Evolutionary conservation across 345 rosid species (phyloP), one percentile per base, ranked within the genome.

Genomic region (Salix purpurea): DNA sequence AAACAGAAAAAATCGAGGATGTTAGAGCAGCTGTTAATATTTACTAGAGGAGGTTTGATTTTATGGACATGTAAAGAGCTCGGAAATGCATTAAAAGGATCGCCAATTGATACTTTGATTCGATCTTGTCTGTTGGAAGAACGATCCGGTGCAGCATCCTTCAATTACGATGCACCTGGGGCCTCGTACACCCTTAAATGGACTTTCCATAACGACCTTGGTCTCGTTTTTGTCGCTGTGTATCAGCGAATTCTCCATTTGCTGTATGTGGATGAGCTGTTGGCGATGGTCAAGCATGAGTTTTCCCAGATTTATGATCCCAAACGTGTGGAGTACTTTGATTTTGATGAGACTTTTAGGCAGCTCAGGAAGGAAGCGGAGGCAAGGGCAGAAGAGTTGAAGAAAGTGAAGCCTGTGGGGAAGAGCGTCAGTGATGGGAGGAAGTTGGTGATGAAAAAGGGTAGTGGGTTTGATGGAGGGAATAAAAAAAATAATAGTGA

Each of bases 41-140:
- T 96, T 78, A 96, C 99, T 0, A 82, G 97, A 76, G 98, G 99
- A 80, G 99, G 99, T n/a, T 84, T 96, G 83, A 93, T 94, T 90
- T 94, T 96, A 30, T 96, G 97, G 99, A 94, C 98, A 34, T 96
- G 95, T 76, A 96, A 91, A 76, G 98, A 93, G 90, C 88, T 96
- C 26, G 97, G 97, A 1, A 94, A 89, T 39, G 99, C 99, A 73
- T 87, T 96, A 13, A 92, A 82, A 80, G 98, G 99, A 7, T 93
- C 99, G 19, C 99, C 98, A 0, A 91, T 96, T 54, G 98, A 96
- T 65, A 87, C 98, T 67, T 78, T 96, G 85, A 96, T 96, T 77
- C 81, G 97, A 10, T 96, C 98, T 6, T 96, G 97, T 71, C 95
- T 96, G 13, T 86, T 96, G 84, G 98, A 96, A 93, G 99, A 96